These are phyloP conservation scores for Zygoascus flipseniorum DNA, from an alignment of 805 yeast genomes.

Conservation along the genomic window DNA sequence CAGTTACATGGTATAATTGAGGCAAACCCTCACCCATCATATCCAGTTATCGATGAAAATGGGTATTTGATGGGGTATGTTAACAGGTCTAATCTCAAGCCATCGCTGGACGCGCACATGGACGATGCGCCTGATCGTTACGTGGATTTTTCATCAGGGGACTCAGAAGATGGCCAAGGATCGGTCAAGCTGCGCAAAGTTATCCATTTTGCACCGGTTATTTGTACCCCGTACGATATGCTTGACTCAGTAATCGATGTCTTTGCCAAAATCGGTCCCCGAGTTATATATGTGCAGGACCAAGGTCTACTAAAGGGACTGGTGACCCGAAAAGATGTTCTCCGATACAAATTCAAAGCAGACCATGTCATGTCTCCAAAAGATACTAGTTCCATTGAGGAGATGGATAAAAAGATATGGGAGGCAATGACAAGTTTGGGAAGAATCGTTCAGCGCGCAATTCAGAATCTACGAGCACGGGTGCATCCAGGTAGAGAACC, in stretches of 20 bases:
- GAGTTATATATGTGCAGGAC: constrained; percentile 57
- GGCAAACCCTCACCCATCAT: constrained; percentile 21
- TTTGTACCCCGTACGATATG: constrained; percentile 44
- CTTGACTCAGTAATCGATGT: constrained; percentile 56
- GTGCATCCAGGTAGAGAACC: neutral
- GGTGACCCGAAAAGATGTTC: constrained; percentile 77
- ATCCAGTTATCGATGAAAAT: constrained; percentile 31
- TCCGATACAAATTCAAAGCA: constrained; percentile 36
- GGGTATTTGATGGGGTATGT: constrained; percentile 28
- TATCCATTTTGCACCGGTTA: constrained; percentile 37
- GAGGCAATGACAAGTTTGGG: constrained; percentile 9
- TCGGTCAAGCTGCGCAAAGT: neutral
- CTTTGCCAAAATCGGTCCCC: constrained; percentile 74
- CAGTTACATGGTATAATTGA: constrained; percentile 18
- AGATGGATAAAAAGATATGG: constrained; percentile 16
- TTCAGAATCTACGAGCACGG: neutral
- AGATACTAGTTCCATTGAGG: constrained; percentile 13
- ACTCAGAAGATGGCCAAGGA: neutral
- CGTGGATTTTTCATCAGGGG: constrained; percentile 6
- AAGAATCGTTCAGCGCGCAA: neutral
- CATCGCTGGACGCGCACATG: constrained; percentile 10
- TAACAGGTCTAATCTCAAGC: constrained; percentile 21
- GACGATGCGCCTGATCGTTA: constrained; percentile 4
- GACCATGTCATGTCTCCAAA: constrained; percentile 9
- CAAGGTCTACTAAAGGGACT: constrained; percentile 49